Evolutionary conservation across 257 asterid genomes (phyloP).

Genomic region (Lantana camara): DNA sequence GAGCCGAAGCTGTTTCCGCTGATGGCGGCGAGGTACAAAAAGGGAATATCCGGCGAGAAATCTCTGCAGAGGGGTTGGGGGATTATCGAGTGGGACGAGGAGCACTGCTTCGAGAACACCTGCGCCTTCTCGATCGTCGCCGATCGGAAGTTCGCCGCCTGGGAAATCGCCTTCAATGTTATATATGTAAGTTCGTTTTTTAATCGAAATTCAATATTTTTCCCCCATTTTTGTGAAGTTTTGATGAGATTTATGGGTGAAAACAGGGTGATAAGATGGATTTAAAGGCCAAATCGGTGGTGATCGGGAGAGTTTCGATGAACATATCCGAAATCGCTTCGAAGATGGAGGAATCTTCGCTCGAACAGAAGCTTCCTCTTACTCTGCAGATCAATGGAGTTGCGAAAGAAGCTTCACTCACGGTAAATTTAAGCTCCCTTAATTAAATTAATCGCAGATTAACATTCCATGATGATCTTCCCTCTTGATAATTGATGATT

Average conservation of each 20-base stretch:
- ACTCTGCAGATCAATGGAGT: slow-evolving; percentile 44
- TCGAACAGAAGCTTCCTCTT: slow-evolving; percentile 52
- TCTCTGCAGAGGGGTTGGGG: slow-evolving; percentile 24
- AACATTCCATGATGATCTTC: too few relatives aligned
- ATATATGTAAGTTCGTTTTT: slow-evolving; percentile 41
- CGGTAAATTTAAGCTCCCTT: too few relatives aligned
- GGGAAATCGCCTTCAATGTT: slow-evolving; percentile 49
- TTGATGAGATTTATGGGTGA: background rate
- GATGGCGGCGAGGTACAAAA: slow-evolving; percentile 40
- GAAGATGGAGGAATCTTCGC: slow-evolving; percentile 32
- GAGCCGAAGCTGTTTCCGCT: slow-evolving; percentile 53
- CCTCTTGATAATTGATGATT: too few relatives aligned
- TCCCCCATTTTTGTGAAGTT: too few relatives aligned
- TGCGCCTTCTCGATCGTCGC: slow-evolving; percentile 48
- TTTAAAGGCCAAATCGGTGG: slow-evolving; percentile 43
- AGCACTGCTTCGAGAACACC: slow-evolving; percentile 47
- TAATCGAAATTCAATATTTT: too few relatives aligned
- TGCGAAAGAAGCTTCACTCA: slow-evolving; percentile 46
- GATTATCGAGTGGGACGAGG: slow-evolving; percentile 49
- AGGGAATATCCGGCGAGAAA: slow-evolving; percentile 41
- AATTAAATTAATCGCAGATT: too few relatives aligned
- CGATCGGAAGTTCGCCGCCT: slow-evolving; percentile 46
- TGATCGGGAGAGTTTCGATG: slow-evolving; percentile 54
- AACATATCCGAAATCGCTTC: slow-evolving; percentile 57
- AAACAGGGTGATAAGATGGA: slow-evolving; percentile 47